Evolutionary conservation across 495 filamentous ascomycete genomes (phyloP).

Genomic region (Cercophora samala): DNA sequence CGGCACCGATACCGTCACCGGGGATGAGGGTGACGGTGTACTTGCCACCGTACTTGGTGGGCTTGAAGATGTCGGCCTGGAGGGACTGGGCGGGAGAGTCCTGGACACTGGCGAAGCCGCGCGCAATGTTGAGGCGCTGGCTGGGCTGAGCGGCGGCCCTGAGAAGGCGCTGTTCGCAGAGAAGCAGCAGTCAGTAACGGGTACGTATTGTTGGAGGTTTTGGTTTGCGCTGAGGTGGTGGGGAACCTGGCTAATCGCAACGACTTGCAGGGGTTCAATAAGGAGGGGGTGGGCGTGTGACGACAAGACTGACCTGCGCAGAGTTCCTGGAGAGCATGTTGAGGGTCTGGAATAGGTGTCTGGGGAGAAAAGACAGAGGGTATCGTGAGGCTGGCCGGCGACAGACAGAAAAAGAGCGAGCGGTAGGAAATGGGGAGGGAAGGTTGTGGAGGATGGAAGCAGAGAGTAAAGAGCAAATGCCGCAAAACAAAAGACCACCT

Average conservation of each 20-base stretch:
- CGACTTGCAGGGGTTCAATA: neutral
- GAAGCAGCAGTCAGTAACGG: slow-evolving; percentile 31
- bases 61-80: slow-evolving; percentile 90
- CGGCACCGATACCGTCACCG: slow-evolving; percentile 96
- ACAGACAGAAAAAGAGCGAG: slow-evolving; percentile 1
- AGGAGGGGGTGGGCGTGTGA: neutral
- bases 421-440: neutral
- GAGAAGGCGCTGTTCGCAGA: slow-evolving; percentile 50
- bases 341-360: slow-evolving; percentile 23
- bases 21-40: slow-evolving; percentile 98
- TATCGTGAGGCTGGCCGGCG: neutral
- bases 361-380: neutral
- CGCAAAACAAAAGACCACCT: slow-evolving; percentile 29
- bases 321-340: slow-evolving; percentile 62
- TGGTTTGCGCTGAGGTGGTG: slow-evolving; percentile 3
- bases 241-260: slow-evolving; percentile 1
- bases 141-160: slow-evolving; percentile 50
- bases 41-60: slow-evolving; percentile 98
- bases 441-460: slow-evolving; percentile 11
- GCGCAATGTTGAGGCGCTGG: slow-evolving; percentile 41
- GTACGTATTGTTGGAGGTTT: slow-evolving; percentile 1
- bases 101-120: slow-evolving; percentile 69
- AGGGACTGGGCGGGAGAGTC: slow-evolving; percentile 82
- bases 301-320: slow-evolving; percentile 42
- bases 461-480: slow-evolving; percentile 31